Base-by-base conservation (phyloP, 2,329 filamentous ascomycete genomes). In the Blastomyces gilchristii region DNA sequence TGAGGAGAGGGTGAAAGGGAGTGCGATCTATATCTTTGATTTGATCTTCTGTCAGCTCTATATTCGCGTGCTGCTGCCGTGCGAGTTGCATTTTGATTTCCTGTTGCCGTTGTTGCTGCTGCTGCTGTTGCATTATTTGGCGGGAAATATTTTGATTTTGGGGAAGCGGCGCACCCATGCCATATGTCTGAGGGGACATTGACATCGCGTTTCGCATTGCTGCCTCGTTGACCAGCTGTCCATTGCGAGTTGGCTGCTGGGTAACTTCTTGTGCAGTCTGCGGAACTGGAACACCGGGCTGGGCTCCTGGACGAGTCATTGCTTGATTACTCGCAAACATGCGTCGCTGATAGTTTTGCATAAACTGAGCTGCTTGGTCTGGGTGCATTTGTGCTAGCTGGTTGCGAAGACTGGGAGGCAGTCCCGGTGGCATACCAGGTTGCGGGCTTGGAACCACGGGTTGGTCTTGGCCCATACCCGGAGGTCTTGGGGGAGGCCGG, bases 21-120 rank as follows among this genome's bases (percentile, higher is more conserved):
- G 73, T 45, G 34, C 69, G 69, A 64, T 80, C 78, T 78, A 80
- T 79, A 53, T 77, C 73, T 63, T 71, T 72, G n/a, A 70, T 64
- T 64, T 79, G 75, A 4, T 78, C 74, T 2, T 71, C 69, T 11
- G 70, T 78, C 72, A 79, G 74, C 47, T 74, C 73, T 58, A 74
- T 68, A 16, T 65, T 69, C 34, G 68, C 68, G 58, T 68, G 71
- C 41, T 73, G 72, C 43, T 74, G 70, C 11, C 73, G 74, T 18
- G 59, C 59, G n/a, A 54, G 43, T 14, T 54, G 60, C 6, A 62
- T 14, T 34, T 43, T 54, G 16, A 54, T 8, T 50, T 69, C 68
- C 28, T 65, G 58, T 25, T 58, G 68, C 45, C 70, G 74, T 14
- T 58, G 68, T 52, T 70, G 74, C 41, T 70, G 74, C 63, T 76